Conservation (phyloP, 1,284 basidiomycete species). For the Lignosus rhinocerotis region DNA sequence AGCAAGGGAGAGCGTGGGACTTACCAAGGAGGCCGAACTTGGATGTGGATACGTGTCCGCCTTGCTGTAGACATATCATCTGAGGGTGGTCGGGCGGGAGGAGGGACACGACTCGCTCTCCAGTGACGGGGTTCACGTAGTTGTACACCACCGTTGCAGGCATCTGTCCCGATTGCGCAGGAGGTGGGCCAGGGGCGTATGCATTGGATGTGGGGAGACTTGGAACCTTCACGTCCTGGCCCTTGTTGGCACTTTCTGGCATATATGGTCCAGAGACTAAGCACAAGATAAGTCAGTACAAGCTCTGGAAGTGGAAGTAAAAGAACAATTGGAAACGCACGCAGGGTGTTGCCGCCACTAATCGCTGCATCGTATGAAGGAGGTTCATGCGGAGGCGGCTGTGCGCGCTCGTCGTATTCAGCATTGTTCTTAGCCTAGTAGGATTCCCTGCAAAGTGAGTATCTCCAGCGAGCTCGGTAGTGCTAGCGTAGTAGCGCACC, state of each 20-base stretch:
- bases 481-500: conserved; percentile 21
- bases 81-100: conserved; percentile 76
- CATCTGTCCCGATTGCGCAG: conserved; percentile 20
- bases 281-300: background rate
- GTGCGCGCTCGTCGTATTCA: conserved; percentile 8
- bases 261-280: conserved; percentile 27
- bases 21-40: conserved; percentile 68
- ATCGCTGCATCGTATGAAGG: conserved; percentile 28
- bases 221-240: conserved; percentile 29
- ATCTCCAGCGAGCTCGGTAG: background rate
- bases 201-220: conserved; percentile 8
- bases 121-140: conserved; percentile 47
- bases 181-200: conserved; percentile 17
- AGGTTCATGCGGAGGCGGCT: conserved; percentile 21
- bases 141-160: conserved; percentile 40
- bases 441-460: background rate
- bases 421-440: conserved; percentile 13
- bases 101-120: conserved; percentile 48
- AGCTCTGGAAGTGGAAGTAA: background rate
- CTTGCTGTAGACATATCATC: conserved; percentile 79
- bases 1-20: conserved; percentile 26
- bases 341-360: background rate
- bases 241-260: conserved; percentile 23
- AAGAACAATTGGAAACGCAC: conserved; percentile 10
- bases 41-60: conserved; percentile 59